These are phyloP conservation scores for Cystobasidium pallidum DNA, from an alignment of 1,284 basidiomycete species.

Conservation along the genomic window DNA sequence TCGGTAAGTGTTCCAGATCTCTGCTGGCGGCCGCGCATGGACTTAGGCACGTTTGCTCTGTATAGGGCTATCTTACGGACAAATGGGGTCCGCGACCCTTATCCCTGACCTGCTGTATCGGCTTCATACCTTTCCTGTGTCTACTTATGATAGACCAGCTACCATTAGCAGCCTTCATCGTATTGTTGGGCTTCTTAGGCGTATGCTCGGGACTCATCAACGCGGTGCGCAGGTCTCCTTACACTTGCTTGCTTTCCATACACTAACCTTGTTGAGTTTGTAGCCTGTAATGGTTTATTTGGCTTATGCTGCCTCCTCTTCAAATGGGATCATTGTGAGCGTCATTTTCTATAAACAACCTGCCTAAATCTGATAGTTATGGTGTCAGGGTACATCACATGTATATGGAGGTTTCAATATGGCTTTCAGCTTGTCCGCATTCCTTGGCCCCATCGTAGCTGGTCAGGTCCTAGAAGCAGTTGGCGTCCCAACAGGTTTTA, in stretches of 20 bases:
- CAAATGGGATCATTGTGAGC: conserved; percentile 27
- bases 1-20: conserved; percentile 4
- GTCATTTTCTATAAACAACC: no score
- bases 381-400: conserved; percentile 28
- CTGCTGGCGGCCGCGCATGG: background rate
- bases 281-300: conserved; percentile 42
- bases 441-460: conserved; percentile 42
- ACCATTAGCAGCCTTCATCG: conserved; percentile 33
- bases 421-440: conserved; percentile 31
- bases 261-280: no score
- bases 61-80: conserved; percentile 28
- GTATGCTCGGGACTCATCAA: conserved; percentile 39
- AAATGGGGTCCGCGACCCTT: conserved; percentile 31
- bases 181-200: conserved; percentile 22
- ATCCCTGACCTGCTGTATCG: conserved; percentile 37
- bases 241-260: background rate
- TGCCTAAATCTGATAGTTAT: background rate
- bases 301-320: conserved; percentile 28
- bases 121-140: conserved; percentile 16
- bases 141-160: conserved; percentile 41
- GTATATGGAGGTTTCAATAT: conserved; percentile 42
- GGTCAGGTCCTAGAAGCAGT: conserved; percentile 29
- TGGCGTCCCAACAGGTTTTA: conserved; percentile 37
- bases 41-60: no score
- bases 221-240: conserved; percentile 12